Base-by-base conservation (phyloP, 2,329 filamentous ascomycete species). In the Neoascochyta sp. region DNA sequence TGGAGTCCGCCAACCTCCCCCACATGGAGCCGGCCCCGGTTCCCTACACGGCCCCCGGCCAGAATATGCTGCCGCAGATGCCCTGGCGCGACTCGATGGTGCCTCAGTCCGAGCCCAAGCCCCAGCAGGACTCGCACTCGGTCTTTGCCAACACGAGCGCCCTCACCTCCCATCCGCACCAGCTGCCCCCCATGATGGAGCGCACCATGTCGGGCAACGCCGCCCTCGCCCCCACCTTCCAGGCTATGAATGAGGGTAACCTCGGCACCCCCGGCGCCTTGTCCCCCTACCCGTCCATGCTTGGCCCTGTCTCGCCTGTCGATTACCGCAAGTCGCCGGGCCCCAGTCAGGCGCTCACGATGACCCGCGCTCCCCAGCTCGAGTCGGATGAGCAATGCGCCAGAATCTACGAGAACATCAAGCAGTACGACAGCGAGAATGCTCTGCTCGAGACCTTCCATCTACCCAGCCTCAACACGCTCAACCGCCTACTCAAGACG, bases 1-100 rank as follows among this genome's bases (percentile, higher is more conserved):
- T n/a, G n/a, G 75, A 78, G 56, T 80, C 84, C 62, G 72, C 82
- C 44, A 89, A 86, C 61, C 80, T 86, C 36, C 78, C 86, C 43
- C 73, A 88, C 55, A 79, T 93, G 70, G 87, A 93, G 55, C 76
- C 85, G 10, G 75, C 83, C 32, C 75, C 83, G 34, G 81, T 85
- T 30, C 78, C 81, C 10, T 94, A 89, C 52, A 55, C 52, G 3
- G 74, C 67, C 7, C 63, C 85, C 5, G 83, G 83, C 31, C 81
- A 86, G 37, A 86, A 90, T 53, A 84, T 85, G 37, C 67, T 94
- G 27, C 84, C 87, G 19, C 87, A 88, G 57, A 86, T 89, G 69
- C 83, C 88, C 37, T 96, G 90, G 90, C 87, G 95, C 53, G 90
- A 95, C 56, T 78, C 80, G 21, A 92, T 92, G 71, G 78, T 93